Base-by-base conservation (phyloP, 1,284 basidiomycete genomes). In the Trametes hirsuta region DNA sequence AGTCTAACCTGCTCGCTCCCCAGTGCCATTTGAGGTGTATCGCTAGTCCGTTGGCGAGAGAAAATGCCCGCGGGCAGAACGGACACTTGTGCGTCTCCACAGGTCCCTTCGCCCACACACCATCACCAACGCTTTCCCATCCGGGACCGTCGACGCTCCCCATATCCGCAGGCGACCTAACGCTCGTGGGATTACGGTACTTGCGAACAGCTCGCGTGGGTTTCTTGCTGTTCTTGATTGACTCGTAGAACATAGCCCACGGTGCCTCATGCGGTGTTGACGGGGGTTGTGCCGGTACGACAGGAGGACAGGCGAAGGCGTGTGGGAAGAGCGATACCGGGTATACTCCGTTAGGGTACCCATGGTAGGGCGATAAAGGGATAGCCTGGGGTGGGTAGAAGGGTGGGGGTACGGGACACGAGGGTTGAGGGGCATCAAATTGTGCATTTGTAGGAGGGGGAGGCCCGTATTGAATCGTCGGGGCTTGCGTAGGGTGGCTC, bases 1-100 rank as follows among this genome's bases (percentile, higher is more conserved):
- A 68, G 15, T 63, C 64, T 1, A 68, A 51, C 11, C 53, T 41
- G 4, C 51, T 66, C 34, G 64, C 61, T n/a, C 68, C 68, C 62
- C 65, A 70, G 37, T 74, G 73, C 72, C 72, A 74, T 54, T 73
- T 74, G 10, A 73, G 59, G 48, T 74, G 73, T 9, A 74, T 61
- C n/a, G 71, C 68, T 11, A 74, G 66, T 3, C 71, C 66, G 40
- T 74, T 73, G 6, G 71, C 64, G 12, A 71, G 58, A 22, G 62
- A 50, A 56, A 74, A 74, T 21, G 53, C 55, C 12, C 73, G 65
- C 40, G 66, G 62, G 41, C 73, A 74, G 21, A 72, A 56, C 9
- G 68, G 71, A 47, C 73, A 74, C 5, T 21, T 46, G 48, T 64
- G 62, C 25, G 54, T n/a, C 36, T 30, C 12, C n/a, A n/a, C 2